Evolutionary conservation across 1,139 yeast species (phyloP).

Genomic region (Hyphopichia fennica): DNA sequence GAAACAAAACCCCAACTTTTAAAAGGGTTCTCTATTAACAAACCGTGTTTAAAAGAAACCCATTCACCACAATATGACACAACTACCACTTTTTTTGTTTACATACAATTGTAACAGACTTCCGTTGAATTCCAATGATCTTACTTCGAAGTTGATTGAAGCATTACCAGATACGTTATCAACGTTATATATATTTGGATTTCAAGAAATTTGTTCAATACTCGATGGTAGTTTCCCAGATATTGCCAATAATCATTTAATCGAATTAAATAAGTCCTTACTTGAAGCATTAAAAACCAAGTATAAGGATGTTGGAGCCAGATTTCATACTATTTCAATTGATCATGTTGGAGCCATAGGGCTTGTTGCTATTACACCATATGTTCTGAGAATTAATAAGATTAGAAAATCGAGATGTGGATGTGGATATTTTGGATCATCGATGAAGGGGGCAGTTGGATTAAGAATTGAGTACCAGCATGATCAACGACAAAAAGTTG

Average conservation of each 20-base stretch:
- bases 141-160: slow-evolving; percentile 21
- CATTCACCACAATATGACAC: neutral
- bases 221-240: slow-evolving; percentile 58
- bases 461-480: slow-evolving; percentile 41
- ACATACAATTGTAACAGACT: slow-evolving; percentile 43
- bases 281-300: slow-evolving; percentile 36
- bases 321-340: slow-evolving; percentile 47
- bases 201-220: slow-evolving; percentile 72
- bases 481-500: slow-evolving; percentile 14
- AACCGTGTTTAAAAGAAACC: no score
- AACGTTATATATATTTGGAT: slow-evolving; percentile 59
- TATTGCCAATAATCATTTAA: slow-evolving; percentile 37
- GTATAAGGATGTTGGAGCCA: slow-evolving; percentile 27
- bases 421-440: slow-evolving; percentile 61
- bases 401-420: slow-evolving; percentile 35
- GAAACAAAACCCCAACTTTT: neutral
- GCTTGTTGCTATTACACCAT: slow-evolving; percentile 53
- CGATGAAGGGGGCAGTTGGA: slow-evolving; percentile 76
- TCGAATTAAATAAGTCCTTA: slow-evolving; percentile 40
- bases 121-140: slow-evolving; percentile 20
- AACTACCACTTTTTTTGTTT: slow-evolving; percentile 28
- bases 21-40: neutral
- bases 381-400: slow-evolving; percentile 29
- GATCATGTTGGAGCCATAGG: slow-evolving; percentile 68
- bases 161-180: slow-evolving; percentile 40